phyloP scores from a whole-genome alignment of 805 yeast species.

The Nematodospora valgi region DNA sequence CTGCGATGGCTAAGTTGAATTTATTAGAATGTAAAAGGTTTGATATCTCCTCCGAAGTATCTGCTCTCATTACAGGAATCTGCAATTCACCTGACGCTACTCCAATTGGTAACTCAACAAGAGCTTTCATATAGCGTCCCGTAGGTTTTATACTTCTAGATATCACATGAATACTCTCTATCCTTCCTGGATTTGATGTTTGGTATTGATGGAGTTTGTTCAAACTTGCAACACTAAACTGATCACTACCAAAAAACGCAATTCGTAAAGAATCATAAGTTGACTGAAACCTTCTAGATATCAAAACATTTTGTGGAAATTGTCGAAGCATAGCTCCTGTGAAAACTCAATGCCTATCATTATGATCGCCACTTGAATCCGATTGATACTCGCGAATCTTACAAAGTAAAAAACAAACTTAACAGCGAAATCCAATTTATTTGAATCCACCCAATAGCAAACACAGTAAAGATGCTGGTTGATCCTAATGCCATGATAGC shows the following conservation, averaged over 20 bases:
- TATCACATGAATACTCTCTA: conserved; percentile 52
- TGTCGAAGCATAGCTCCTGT: neutral
- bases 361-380: no score
- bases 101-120: conserved; percentile 55
- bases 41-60: conserved; percentile 38
- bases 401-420: no score
- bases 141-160: conserved; percentile 60
- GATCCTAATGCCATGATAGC: conserved; percentile 4
- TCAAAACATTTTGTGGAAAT: neutral
- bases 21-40: conserved; percentile 15
- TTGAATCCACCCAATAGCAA: no score
- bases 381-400: no score
- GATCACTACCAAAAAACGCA: conserved; percentile 79
- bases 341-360: no score
- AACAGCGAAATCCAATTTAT: no score
- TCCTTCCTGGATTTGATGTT: conserved; percentile 15
- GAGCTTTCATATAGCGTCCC: conserved; percentile 51
- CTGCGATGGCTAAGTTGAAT: conserved; percentile 79
- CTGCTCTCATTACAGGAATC: conserved; percentile 49
- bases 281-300: neutral
- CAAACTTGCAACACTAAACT: conserved; percentile 59
- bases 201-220: conserved; percentile 27
- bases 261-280: conserved; percentile 21
- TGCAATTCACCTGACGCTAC: conserved; percentile 29
- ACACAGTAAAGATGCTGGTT: neutral